phyloP scores from a whole-genome alignment of 2,329 filamentous ascomycete genomes.

The Monascus ruber region DNA sequence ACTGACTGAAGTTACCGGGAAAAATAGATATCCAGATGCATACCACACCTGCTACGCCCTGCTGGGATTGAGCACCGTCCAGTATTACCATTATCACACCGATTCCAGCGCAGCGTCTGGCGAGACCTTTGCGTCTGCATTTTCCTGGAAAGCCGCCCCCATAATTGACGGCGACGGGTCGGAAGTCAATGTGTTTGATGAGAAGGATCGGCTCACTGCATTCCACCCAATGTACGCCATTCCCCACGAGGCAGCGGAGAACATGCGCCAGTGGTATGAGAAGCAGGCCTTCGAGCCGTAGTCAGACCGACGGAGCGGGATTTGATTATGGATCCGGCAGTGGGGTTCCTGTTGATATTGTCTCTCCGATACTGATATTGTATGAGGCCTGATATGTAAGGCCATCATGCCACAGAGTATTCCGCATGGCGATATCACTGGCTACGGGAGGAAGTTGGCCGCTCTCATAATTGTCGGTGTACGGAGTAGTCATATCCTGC shows the following conservation, averaged over 20 bases:
- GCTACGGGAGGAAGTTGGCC: no score
- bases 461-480: no score
- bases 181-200: constrained; percentile 55
- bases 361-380: no score
- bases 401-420: no score
- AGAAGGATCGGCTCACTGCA: constrained; percentile 55
- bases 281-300: constrained; percentile 10
- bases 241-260: constrained; percentile 56
- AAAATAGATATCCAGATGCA: constrained; percentile 59
- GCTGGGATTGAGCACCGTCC: constrained; percentile 69
- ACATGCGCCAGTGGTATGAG: constrained; percentile 54
- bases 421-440: no score
- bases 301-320: no score
- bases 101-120: constrained; percentile 19
- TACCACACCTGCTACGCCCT: constrained; percentile 93
- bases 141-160: constrained; percentile 29
- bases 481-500: no score
- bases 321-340: no score
- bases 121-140: constrained; percentile 22
- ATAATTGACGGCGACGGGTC: constrained; percentile 35
- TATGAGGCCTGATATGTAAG: no score
- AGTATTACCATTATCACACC: constrained; percentile 50
- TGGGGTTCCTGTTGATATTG: no score
- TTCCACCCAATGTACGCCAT: constrained; percentile 81
- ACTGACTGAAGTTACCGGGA: background rate